Evolutionary conservation across 768 basidiomycete species (phyloP), one percentile per base, ranked within the genome.

Genomic region (Amanita inopinata): DNA sequence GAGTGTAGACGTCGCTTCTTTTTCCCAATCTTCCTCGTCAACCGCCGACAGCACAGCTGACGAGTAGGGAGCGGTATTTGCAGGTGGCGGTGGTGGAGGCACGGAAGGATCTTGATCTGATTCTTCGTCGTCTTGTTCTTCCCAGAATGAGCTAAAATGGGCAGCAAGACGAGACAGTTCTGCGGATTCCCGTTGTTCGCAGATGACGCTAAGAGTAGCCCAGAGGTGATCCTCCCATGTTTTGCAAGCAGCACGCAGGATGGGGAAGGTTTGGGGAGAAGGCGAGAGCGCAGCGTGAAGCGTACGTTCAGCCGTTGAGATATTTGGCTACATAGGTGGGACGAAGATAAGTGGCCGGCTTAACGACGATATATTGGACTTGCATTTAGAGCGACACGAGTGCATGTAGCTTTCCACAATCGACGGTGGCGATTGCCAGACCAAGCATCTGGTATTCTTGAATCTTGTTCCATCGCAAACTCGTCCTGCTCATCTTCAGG

Each of bases 151-250:
- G 8, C 43, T 31, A 5, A 44, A 93, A 31, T 82, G 76, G 0
- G 80, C 80, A 0, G 82, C 80, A 4, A 89, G 56, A 28, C 73
- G 69, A 7, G 67, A 57, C 53, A 97, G 71, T 47, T 83, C 79
- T 22, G 67, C 70, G 33, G 78, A 81, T 56, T 83, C 74, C 46
- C 84, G 80, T 51, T 89, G 80, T 55, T 93, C 88, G 52, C 86
- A 83, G 28, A 88, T 65, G 37, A 88, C 70, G 51, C 79, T 80
- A 38, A 92, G 66, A 45, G 87, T 82, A 0, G 87, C 89, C 96
- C 96, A 99, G 0, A 98, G 67, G 55, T 93, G 83, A 54, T 99
- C 96, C 54, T 93, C 87, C 93, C 94, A 98, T 15, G 86, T 83
- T 24, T 80, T 64, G 54, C 89, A 93, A 2, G 83, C 77, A 0